Evolutionary conservation across 257 asterid species (phyloP).

Genomic region (Parsonsia alboflavescens): DNA sequence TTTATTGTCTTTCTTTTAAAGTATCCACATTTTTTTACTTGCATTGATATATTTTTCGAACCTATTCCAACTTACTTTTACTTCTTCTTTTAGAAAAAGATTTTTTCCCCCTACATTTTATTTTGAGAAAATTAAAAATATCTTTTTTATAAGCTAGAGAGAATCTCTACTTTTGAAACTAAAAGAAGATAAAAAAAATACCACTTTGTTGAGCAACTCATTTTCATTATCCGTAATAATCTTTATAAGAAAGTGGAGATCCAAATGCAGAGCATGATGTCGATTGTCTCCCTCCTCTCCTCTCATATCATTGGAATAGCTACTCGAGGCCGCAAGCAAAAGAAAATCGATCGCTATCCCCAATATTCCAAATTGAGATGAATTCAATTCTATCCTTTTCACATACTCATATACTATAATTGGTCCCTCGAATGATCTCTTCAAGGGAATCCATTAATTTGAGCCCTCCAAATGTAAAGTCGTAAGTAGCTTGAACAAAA

Average conservation of each 20-base stretch:
- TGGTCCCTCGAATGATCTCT: background rate
- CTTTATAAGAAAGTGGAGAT: conserved; percentile 11
- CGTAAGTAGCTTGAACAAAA: background rate
- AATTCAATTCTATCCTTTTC: conserved; percentile 2
- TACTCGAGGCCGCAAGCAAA: conserved; percentile 20
- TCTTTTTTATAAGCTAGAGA: background rate
- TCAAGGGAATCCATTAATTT: background rate
- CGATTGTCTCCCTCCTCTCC: background rate
- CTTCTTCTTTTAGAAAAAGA: too few relatives aligned
- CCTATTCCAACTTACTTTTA: too few relatives aligned
- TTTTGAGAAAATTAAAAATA: background rate
- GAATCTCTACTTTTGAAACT: background rate
- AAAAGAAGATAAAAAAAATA: background rate
- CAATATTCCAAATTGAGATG: conserved; percentile 13
- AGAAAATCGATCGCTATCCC: background rate
- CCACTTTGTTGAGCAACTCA: background rate
- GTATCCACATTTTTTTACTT: too few relatives aligned
- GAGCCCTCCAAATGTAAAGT: background rate
- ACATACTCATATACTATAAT: too few relatives aligned
- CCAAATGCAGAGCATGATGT: background rate
- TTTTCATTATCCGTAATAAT: background rate
- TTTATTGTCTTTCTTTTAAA: too few relatives aligned
- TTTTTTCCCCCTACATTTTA: too few relatives aligned
- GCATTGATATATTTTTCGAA: too few relatives aligned
- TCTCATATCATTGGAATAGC: conserved; percentile 6